These are phyloP conservation scores for Zygoascus bituminiphila DNA, from an alignment of 805 yeast genomes.

Conservation along the genomic window DNA sequence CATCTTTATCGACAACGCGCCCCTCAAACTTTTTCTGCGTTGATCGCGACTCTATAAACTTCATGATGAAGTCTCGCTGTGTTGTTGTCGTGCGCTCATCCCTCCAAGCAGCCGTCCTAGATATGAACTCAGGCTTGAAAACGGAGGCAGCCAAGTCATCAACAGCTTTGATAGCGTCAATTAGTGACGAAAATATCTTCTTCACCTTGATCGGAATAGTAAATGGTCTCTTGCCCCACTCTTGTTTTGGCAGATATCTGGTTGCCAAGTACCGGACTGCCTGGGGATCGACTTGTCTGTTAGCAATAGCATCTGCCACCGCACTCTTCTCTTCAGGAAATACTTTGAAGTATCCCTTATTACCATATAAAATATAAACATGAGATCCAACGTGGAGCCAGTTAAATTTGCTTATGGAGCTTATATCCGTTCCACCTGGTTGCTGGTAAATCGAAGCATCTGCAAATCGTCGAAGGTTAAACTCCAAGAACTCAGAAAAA, in stretches of 20 bases:
- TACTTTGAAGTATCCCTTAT: constrained; percentile 6
- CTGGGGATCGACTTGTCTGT: neutral
- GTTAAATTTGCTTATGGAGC: constrained; percentile 7
- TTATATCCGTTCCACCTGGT: neutral
- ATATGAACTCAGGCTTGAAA: neutral
- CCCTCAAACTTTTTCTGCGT: neutral
- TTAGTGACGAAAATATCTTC: neutral
- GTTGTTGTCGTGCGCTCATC: neutral
- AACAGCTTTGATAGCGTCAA: neutral
- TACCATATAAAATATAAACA: constrained; percentile 6
- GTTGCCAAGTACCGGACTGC: neutral
- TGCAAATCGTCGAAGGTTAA: neutral
- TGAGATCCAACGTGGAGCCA: constrained; percentile 8
- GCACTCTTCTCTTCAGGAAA: neutral
- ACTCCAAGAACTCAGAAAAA: constrained; percentile 8
- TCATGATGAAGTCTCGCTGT: neutral
- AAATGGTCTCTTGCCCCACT: too few relatives aligned
- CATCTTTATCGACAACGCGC: neutral
- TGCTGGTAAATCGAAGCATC: neutral
- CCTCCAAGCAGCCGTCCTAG: neutral
- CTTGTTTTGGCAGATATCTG: neutral
- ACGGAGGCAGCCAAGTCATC: neutral
- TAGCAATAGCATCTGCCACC: neutral
- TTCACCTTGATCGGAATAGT: neutral
- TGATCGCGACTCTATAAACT: neutral